phyloP scores from a whole-genome alignment of 495 filamentous ascomycete genomes.

The Trichoderma virens region DNA sequence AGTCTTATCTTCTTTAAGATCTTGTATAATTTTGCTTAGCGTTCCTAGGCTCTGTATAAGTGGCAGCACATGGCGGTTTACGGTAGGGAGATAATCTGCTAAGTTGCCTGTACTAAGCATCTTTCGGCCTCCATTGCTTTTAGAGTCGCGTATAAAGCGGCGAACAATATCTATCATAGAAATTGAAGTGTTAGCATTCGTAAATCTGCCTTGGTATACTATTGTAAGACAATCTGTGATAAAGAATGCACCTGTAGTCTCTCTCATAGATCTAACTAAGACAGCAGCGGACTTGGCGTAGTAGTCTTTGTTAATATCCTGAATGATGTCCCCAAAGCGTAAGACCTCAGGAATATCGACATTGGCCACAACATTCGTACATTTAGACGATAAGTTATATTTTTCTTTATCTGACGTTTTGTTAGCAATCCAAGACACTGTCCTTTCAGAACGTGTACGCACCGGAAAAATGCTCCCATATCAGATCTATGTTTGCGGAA shows the following conservation, averaged over 20 bases:
- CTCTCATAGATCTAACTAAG: neutral
- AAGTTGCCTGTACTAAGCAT: neutral
- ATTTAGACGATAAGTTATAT: neutral
- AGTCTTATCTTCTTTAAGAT: neutral
- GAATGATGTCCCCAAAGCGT: neutral
- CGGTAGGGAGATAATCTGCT: neutral
- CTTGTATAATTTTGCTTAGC: neutral
- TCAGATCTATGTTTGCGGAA: neutral
- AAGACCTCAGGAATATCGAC: neutral
- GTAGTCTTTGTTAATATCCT: neutral
- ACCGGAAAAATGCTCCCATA: neutral
- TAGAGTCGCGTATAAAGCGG: neutral
- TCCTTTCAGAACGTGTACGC: neutral
- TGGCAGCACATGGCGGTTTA: neutral
- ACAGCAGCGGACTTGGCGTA: neutral
- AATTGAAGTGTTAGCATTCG: neutral
- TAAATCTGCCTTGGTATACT: neutral
- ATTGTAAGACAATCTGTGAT: neutral
- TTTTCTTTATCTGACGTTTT: neutral
- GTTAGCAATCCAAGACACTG: neutral
- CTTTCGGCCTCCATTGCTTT: neutral
- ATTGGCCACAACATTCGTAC: neutral
- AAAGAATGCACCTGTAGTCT: neutral
- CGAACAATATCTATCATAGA: neutral
- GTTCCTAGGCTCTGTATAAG: neutral